These are phyloP conservation scores for Verticillium dahliae DNA, from an alignment of 2,329 filamentous ascomycete species.

Conservation along the genomic window DNA sequence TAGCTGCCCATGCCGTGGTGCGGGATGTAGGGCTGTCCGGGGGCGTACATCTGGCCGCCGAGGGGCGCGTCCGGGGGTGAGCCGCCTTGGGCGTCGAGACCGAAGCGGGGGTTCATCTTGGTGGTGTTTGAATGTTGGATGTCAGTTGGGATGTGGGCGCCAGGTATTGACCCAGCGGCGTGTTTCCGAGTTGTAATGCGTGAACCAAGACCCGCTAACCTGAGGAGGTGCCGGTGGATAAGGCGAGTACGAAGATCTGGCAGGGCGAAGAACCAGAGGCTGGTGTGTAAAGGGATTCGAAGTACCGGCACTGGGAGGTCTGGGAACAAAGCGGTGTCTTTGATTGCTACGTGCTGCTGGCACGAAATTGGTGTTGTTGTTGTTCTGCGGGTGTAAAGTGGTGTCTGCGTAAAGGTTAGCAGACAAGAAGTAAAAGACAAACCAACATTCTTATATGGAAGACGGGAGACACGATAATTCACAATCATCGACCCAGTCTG, in stretches of 20 bases:
- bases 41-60: slow-evolving; percentile 23
- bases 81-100: slow-evolving; percentile 26
- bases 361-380: not conserved
- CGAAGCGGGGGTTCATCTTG: slow-evolving; percentile 26
- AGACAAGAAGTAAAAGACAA: not conserved
- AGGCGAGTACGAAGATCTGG: not conserved
- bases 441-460: not conserved
- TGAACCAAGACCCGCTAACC: slow-evolving; percentile 18
- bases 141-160: slow-evolving; percentile 15
- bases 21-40: slow-evolving; percentile 30
- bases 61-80: slow-evolving; percentile 18
- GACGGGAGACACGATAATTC: not conserved
- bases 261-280: not conserved
- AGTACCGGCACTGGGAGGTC: not conserved
- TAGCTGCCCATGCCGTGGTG: slow-evolving; percentile 18
- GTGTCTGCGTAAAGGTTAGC: not conserved
- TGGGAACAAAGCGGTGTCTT: not conserved
- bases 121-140: not conserved
- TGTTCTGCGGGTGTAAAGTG: not conserved
- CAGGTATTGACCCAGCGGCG: slow-evolving; percentile 25
- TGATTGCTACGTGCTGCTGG: not conserved
- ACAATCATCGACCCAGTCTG: not conserved
- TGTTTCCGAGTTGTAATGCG: slow-evolving; percentile 2
- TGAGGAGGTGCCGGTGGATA: not conserved
- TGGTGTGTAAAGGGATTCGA: not conserved